Evolutionary conservation across 2,329 filamentous ascomycete species (phyloP), one percentile per base, ranked within the genome.

Genomic region (Leptographium radiaticola): DNA sequence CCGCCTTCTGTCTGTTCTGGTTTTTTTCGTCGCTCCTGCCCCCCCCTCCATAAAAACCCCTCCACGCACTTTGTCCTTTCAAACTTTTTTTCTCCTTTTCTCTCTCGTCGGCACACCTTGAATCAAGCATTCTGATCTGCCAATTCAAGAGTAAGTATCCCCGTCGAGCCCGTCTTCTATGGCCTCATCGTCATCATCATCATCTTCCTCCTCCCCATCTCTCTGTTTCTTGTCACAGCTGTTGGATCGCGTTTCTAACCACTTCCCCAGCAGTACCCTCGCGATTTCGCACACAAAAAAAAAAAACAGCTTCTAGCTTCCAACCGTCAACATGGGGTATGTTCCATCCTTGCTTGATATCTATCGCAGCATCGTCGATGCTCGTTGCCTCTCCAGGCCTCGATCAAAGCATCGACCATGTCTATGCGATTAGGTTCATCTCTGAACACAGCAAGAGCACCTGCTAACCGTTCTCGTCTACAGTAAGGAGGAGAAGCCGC

Each of bases 401-500:
- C 10, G 12, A 20, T 6, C n/a, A 18, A 43, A 20, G 31, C 16
- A 13, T 31, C 11, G 45, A 15, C 13, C 12, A 7, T 34, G 6
- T 47, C 18, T n/a, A 13, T 8, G 33, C 8, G 45, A 15, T 18
- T 16, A 10, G 2, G 15, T n/a, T 34, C 31, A 12, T 25, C 7
- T 15, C 45, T 6, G 5, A 15, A 4, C 18, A 33, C 53, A 5
- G 5, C 25, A 5, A 25, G 25, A 25, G 53, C 33, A 20, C 25
- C 11, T 49, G 44, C 62, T 64, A 56, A 64, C 65, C 49, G 48
- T 51, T 52, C 6, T 2, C 39, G 34, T 47, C 51, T 62, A 66
- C 70, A 91, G 90, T 87, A 97, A 89, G 81, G 84, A 95, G 70
- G 87, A 91, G 63, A 95, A 95, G 86, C 77, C 74, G 76, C 91